A percentile compares a stretch with the other conserved stretches of the same genome.
phyloP scores from a whole-genome alignment of 306 rosid species.

The Cucumis cinereus region DNA sequence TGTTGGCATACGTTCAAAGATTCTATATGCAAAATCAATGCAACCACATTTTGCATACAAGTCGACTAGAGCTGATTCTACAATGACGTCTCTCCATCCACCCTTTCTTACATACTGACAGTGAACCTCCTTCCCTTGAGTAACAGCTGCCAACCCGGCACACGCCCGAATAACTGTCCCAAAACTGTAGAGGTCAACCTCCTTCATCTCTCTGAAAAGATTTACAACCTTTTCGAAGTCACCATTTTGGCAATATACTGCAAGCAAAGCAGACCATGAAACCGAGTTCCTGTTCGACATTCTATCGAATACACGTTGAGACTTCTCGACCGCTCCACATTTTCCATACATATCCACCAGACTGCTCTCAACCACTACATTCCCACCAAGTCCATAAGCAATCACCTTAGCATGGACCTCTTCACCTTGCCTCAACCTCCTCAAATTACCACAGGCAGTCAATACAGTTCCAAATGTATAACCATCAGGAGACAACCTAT shows the following conservation, averaged over 20 bases:
- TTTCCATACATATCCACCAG: constrained; percentile 92
- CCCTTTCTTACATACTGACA: constrained; percentile 69
- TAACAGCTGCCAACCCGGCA: constrained; percentile 55
- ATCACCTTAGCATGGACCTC: constrained; percentile 60
- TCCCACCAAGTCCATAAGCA: constrained; percentile 36
- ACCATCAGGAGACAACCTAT: constrained; percentile 45
- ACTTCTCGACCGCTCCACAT: constrained; percentile 38
- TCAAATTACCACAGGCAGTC: constrained; percentile 59
- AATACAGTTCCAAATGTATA: constrained; percentile 60
- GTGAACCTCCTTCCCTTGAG: constrained; percentile 82
- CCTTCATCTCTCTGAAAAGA: constrained; percentile 47
- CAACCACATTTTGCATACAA: constrained; percentile 82
- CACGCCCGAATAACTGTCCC: constrained; percentile 74
- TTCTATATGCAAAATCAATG: constrained; percentile 35
- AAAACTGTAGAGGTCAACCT: constrained; percentile 45
- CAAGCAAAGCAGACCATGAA: constrained; percentile 73
- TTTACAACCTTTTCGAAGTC: constrained; percentile 44
- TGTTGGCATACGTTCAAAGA: constrained; percentile 42
- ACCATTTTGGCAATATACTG: constrained; percentile 61
- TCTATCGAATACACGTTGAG: constrained; percentile 47
- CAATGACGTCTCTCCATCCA: constrained; percentile 66
- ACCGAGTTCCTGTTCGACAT: constrained; percentile 51
- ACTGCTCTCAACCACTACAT: constrained; percentile 82
- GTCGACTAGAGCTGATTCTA: constrained; percentile 80
- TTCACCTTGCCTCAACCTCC: constrained; percentile 55